Evolutionary conservation across 2,329 filamentous ascomycete genomes (phyloP).

Genomic region (Thielaviopsis ethacetica): DNA sequence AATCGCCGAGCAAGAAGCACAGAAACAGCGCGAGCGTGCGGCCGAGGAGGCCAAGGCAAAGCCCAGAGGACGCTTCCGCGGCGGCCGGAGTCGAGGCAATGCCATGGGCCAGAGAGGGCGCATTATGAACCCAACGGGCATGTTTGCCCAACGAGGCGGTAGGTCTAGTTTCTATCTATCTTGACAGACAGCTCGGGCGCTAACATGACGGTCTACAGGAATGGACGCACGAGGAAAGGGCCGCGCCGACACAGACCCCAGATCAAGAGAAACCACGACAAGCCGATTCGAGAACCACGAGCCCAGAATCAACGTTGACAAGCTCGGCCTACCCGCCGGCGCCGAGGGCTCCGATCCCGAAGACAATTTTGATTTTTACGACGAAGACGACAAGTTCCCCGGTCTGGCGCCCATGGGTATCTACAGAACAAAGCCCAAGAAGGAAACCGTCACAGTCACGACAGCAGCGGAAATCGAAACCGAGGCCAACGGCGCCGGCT

Average conservation of each 20-base stretch:
- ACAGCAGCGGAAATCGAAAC: conserved; percentile 11
- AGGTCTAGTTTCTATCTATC: conserved; percentile 13
- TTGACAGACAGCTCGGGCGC: neutral
- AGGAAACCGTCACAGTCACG: conserved; percentile 6
- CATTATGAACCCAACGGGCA: conserved; percentile 16
- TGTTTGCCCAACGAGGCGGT: conserved; percentile 15
- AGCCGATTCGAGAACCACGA: conserved; percentile 22
- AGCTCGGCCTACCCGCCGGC: conserved; percentile 27
- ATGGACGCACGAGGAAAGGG: conserved; percentile 7
- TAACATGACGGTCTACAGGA: neutral
- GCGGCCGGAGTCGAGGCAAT: conserved; percentile 27
- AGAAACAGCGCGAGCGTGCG: conserved; percentile 25
- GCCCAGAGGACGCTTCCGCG: conserved; percentile 24
- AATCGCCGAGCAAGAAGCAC: conserved; percentile 28
- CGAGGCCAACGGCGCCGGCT: conserved; percentile 4
- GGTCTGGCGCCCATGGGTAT: conserved; percentile 38
- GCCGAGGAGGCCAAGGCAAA: conserved; percentile 24
- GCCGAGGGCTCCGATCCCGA: conserved; percentile 27
- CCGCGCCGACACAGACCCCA: conserved; percentile 17
- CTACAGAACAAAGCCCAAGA: conserved; percentile 18
- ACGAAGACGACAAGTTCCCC: conserved; percentile 19
- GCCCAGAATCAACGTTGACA: conserved; percentile 38
- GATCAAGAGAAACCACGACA: conserved; percentile 16
- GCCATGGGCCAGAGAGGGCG: conserved; percentile 27
- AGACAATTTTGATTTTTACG: conserved; percentile 30